Evolutionary conservation across 2,329 filamentous ascomycete species (phyloP).

Genomic region (Stagonosporopsis rhizophila): DNA sequence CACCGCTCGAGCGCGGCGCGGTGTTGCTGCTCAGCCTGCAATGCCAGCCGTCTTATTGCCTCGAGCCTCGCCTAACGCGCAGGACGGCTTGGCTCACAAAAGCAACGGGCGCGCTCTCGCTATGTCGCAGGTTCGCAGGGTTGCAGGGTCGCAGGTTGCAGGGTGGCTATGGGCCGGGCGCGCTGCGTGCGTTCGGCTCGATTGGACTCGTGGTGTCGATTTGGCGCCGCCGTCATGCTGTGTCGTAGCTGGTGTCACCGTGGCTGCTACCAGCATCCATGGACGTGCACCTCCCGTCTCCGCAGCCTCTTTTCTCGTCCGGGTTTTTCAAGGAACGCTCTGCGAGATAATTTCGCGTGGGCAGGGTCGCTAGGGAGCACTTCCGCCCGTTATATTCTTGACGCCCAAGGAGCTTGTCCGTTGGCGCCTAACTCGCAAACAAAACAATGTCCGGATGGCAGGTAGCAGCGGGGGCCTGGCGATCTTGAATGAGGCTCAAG

Average conservation of each 20-base stretch:
- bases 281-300: slow-evolving; percentile 21
- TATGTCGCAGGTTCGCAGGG: slow-evolving; percentile 22
- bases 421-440: slow-evolving; percentile 34
- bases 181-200: slow-evolving; percentile 15
- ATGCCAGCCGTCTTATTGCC: slow-evolving; percentile 25
- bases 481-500: slow-evolving; percentile 24
- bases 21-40: slow-evolving; percentile 25
- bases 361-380: slow-evolving; percentile 7
- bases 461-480: slow-evolving; percentile 18
- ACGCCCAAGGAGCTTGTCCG: slow-evolving; percentile 38
- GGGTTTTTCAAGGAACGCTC: slow-evolving; percentile 1
- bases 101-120: slow-evolving; percentile 22
- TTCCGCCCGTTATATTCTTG: slow-evolving; percentile 30
- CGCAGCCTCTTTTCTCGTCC: slow-evolving; percentile 5
- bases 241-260: slow-evolving; percentile 39
- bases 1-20: slow-evolving; percentile 28
- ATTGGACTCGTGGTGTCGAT: slow-evolving; percentile 38
- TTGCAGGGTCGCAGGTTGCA: slow-evolving; percentile 13
- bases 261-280: slow-evolving; percentile 40
- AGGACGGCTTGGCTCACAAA: slow-evolving; percentile 4
- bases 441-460: slow-evolving; percentile 5
- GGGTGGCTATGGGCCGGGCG: slow-evolving; percentile 14
- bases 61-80: slow-evolving; percentile 14
- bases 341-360: slow-evolving; percentile 16
- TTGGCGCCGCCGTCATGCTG: slow-evolving; percentile 45